phyloP scores from a whole-genome alignment of 2,329 filamentous ascomycete genomes.

The Epichloe hybrida region DNA sequence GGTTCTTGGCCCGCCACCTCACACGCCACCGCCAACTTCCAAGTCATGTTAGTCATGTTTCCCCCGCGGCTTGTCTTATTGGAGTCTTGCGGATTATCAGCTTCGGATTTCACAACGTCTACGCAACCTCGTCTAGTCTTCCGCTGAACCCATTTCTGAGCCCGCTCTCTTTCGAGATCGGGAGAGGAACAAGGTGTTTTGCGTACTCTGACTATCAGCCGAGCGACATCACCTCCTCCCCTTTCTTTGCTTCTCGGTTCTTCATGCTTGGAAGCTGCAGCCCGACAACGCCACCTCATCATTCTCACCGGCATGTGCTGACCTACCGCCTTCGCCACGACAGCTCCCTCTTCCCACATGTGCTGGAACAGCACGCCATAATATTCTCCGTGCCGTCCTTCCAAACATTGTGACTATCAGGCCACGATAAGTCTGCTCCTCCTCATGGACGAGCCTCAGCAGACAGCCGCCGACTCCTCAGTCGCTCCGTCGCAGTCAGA shows the following conservation, averaged over 20 bases:
- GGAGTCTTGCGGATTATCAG: neutral
- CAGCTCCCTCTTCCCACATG: neutral
- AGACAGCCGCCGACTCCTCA: neutral
- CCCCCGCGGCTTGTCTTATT: neutral
- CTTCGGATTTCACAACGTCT: neutral
- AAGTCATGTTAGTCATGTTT: neutral
- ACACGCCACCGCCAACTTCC: no score
- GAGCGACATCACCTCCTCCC: neutral
- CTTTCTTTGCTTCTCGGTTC: neutral
- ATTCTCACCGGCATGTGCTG: slow-evolving; percentile 5
- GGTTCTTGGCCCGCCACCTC: neutral
- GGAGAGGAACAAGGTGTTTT: neutral
- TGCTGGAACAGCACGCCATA: neutral
- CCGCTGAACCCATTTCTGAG: neutral
- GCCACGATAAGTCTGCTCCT: neutral
- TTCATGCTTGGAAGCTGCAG: neutral
- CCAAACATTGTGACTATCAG: slow-evolving; percentile 2
- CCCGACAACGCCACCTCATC: slow-evolving; percentile 3
- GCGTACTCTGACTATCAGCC: neutral
- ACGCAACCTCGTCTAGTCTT: neutral
- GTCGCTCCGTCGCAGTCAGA: neutral
- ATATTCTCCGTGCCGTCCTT: neutral
- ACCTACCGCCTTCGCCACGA: slow-evolving; percentile 1
- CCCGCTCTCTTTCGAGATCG: neutral
- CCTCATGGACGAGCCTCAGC: slow-evolving; percentile 3